Percentiles rank a stretch among this genome's conserved stretches.
phyloP scores from a whole-genome alignment of 106 monocot species.

The Allium fistulosum region DNA sequence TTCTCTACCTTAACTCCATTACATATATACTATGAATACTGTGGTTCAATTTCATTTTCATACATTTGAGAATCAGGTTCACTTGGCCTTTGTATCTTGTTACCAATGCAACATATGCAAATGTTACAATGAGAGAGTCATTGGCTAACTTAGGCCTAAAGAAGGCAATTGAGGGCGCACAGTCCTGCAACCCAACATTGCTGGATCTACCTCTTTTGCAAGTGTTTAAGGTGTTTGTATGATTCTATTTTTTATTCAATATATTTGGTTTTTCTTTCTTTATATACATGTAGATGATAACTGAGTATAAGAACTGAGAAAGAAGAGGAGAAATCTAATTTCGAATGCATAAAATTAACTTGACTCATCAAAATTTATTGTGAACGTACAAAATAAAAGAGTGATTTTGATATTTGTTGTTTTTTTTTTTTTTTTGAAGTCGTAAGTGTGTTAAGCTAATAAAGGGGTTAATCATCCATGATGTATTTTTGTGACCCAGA shows the following conservation, averaged over 20 bases:
- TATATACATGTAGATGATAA: background rate
- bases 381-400: background rate
- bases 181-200: conserved; percentile 37
- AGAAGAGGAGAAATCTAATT: background rate
- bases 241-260: background rate
- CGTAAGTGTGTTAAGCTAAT: too few species aligned
- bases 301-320: too few species aligned
- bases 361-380: background rate
- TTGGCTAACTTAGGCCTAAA: conserved; percentile 37
- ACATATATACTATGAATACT: too few species aligned
- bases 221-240: conserved; percentile 27
- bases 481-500: too few species aligned
- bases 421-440: background rate
- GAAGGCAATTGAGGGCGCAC: conserved; percentile 28
- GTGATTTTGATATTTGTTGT: background rate
- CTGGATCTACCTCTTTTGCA: conserved; percentile 44
- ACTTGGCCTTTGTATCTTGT: conserved; percentile 60
- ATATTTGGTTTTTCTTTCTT: background rate
- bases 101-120: conserved; percentile 23
- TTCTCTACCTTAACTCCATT: background rate
- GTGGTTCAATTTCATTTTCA: too few species aligned
- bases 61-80: background rate
- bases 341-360: background rate
- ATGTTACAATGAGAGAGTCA: conserved; percentile 33
- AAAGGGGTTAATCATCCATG: too few species aligned